Evolutionary conservation across 2,329 filamentous ascomycete species (phyloP).

Genomic region (Colletotrichum lentis): DNA sequence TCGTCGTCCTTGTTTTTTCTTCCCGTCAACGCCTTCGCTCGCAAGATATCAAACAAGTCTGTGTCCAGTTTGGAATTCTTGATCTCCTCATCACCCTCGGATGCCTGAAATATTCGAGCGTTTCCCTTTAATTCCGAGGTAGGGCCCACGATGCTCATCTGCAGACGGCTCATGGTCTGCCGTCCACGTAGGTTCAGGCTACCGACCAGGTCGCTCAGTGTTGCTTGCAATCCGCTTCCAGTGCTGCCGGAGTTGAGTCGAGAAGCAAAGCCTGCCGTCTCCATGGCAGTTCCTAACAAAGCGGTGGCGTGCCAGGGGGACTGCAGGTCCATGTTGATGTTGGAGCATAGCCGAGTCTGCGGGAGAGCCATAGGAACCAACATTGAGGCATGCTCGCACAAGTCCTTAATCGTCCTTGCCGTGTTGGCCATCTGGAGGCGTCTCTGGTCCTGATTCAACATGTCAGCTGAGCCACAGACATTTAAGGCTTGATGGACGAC

Average conservation of each 20-base stretch:
- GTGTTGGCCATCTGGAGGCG: slow-evolving; percentile 75
- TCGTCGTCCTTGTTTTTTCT: background rate
- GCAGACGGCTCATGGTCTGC: slow-evolving; percentile 78
- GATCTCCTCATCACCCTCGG: slow-evolving; percentile 43
- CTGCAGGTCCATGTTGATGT: slow-evolving; percentile 65
- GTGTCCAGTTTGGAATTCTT: slow-evolving; percentile 45
- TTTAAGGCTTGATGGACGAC: background rate
- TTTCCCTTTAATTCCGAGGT: slow-evolving; percentile 36
- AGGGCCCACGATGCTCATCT: slow-evolving; percentile 65
- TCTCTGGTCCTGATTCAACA: slow-evolving; percentile 60
- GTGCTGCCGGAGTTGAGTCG: slow-evolving; percentile 64
- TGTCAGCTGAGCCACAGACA: background rate
- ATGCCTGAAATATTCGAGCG: slow-evolving; percentile 34
- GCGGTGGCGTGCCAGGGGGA: slow-evolving; percentile 85
- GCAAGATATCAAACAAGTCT: slow-evolving; percentile 44
- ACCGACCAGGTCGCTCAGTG: slow-evolving; percentile 70
- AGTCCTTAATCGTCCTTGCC: slow-evolving; percentile 73
- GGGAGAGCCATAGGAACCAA: slow-evolving; percentile 78
- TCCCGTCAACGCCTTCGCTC: slow-evolving; percentile 33
- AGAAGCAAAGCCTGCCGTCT: slow-evolving; percentile 80
- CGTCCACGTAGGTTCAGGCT: slow-evolving; percentile 78
- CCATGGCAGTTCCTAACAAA: slow-evolving; percentile 77
- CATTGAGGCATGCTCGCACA: slow-evolving; percentile 76
- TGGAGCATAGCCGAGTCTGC: slow-evolving; percentile 62
- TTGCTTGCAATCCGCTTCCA: slow-evolving; percentile 49